phyloP scores from a whole-genome alignment of 208 protist species.

The Wallacemonas sp. region DNA sequence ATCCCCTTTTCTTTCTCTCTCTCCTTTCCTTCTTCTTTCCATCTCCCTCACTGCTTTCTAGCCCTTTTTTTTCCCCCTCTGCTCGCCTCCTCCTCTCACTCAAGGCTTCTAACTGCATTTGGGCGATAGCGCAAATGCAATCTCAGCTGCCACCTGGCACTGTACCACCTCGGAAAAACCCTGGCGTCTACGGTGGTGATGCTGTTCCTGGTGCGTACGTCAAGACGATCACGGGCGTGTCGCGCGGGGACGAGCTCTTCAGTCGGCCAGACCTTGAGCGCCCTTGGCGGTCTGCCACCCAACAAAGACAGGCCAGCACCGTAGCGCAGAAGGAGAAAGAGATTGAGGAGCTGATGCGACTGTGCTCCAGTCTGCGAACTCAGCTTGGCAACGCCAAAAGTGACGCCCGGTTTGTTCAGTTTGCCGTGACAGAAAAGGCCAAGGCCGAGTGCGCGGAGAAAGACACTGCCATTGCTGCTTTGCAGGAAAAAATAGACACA shows the following conservation, averaged over 20 bases:
- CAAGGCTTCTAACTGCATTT: background rate
- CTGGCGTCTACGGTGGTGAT: slow-evolving; percentile 74
- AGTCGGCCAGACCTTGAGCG: slow-evolving; percentile 84
- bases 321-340: slow-evolving; percentile 87
- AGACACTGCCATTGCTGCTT: slow-evolving; percentile 31
- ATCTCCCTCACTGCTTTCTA: background rate
- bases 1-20: background rate
- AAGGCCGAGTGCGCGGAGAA: slow-evolving; percentile 52
- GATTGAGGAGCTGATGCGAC: slow-evolving; percentile 84
- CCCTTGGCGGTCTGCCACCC: slow-evolving; percentile 67
- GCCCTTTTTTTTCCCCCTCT: too few relatives aligned
- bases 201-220: slow-evolving; percentile 70
- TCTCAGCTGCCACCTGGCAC: background rate
- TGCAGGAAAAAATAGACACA: slow-evolving; percentile 30
- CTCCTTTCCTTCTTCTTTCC: background rate
- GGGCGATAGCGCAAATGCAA: background rate
- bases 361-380: slow-evolving; percentile 74
- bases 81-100: too few relatives aligned
- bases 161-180: slow-evolving; percentile 22
- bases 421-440: slow-evolving; percentile 48
- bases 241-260: slow-evolving; percentile 86
- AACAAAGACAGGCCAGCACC: slow-evolving; percentile 45
- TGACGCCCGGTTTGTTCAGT: slow-evolving; percentile 74
- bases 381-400: slow-evolving; percentile 79
- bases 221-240: slow-evolving; percentile 69